Evolutionary conservation across 495 filamentous ascomycete species (phyloP).

Genomic region (Penicillium longicatenatum): DNA sequence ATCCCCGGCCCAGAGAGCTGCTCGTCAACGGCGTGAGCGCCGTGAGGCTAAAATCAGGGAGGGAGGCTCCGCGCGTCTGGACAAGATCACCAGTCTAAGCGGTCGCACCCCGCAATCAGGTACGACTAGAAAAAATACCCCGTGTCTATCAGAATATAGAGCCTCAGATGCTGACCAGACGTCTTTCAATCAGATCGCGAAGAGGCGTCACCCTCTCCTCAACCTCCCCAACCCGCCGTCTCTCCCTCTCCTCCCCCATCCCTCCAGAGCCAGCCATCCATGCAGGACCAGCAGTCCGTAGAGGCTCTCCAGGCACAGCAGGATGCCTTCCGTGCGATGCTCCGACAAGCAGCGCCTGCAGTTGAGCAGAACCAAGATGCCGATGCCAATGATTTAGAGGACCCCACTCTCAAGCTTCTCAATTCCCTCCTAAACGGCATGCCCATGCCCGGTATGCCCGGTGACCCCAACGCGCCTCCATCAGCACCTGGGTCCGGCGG

Average conservation of each 20-base stretch:
- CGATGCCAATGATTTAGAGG: constrained; percentile 40
- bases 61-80: constrained; percentile 74
- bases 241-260: constrained; percentile 35
- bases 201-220: constrained; percentile 38
- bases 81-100: constrained; percentile 79
- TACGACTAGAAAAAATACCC: constrained; percentile 19
- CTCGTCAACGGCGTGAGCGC: constrained; percentile 83
- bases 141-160: not conserved
- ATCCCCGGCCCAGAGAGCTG: constrained; percentile 65
- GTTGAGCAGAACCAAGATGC: constrained; percentile 28
- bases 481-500: constrained; percentile 9
- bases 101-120: constrained; percentile 59
- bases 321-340: constrained; percentile 47
- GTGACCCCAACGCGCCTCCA: not conserved
- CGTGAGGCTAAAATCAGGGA: constrained; percentile 88
- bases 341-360: constrained; percentile 39
- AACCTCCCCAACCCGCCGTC: constrained; percentile 29
- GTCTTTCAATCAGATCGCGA: constrained; percentile 28
- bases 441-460: constrained; percentile 35
- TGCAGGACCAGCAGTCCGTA: constrained; percentile 19
- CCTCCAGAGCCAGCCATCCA: constrained; percentile 24
- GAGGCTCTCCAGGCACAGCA: constrained; percentile 40
- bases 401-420: constrained; percentile 65
- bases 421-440: constrained; percentile 59
- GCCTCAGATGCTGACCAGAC: constrained; percentile 17